Base-by-base conservation (phyloP, 2,329 filamentous ascomycete species). In the Xenosphaeropsis pyriputrescens region DNA sequence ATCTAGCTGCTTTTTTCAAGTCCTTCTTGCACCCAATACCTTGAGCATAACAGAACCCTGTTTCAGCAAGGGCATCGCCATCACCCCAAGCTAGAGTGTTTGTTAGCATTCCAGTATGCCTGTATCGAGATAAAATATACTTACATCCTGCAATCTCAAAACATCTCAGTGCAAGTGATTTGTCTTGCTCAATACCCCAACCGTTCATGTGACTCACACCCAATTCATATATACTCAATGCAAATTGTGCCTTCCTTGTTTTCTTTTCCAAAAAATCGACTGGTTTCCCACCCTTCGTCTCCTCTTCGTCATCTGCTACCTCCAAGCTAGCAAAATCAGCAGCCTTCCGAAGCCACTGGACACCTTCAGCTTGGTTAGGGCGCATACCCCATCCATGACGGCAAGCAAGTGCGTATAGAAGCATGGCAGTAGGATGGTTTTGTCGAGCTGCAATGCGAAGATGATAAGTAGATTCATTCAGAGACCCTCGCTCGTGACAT, bases 381-480 rank as follows among this genome's bases (percentile, higher is more conserved):
- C 88, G 79, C 85, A 96, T 95, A 14, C 91, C 91, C 91, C 91
- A 98, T 35, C 91, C 91, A 54, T 98, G 91, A 36, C 91, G 75
- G 54, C 89, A 96, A 9, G 91, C 91, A 29, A 98, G 69, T 5
- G 89, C 91, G 57, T 95, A 98, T 22, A 96, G 68, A 11, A 98
- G 72, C 91, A 98, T 98, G 16, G 81, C 91, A 0, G 89, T 94
- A 1, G 91, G 84, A 41, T 93, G 74, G 34, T 85, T 84, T 40
- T 84, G 79, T 49, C 79, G 77, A 1, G 91, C 89, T 4, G 91
- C 91, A 42, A 93, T 73, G 26, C 91, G 81, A 33, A 98, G 70
- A 55, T 98, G 91, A 54, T 96, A 98, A 0, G 91, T 96, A 0
- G 89, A 96, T 58, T 96, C 88, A 45, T 88, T 86, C 19, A 94